These are phyloP conservation scores for Udeniomyces megalosporus DNA, from an alignment of 768 basidiomycete species.

Conservation along the genomic window DNA sequence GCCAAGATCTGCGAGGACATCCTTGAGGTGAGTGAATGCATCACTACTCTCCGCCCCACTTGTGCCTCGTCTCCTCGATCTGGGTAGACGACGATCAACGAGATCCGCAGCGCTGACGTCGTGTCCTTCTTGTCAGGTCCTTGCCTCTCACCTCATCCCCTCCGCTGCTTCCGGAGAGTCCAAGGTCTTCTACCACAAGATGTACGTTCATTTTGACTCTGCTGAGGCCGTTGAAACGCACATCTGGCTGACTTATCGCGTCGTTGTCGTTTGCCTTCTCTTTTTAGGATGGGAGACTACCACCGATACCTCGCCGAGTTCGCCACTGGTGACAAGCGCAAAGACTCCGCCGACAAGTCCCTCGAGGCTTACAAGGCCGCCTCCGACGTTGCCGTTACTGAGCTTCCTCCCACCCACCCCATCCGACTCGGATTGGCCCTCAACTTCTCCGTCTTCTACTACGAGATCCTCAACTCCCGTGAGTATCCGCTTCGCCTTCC, in stretches of 20 bases:
- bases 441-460: constrained; percentile 97
- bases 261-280: not conserved
- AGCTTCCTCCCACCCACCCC: constrained; percentile 78
- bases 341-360: constrained; percentile 92
- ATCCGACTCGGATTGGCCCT: constrained; percentile 96
- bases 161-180: constrained; percentile 92
- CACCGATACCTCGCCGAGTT: constrained; percentile 98
- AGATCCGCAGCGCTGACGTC: not conserved
- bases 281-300: constrained; percentile 88
- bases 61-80: too few relatives aligned
- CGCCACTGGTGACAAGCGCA: constrained; percentile 92
- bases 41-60: not conserved
- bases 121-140: constrained; percentile 22
- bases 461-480: constrained; percentile 18
- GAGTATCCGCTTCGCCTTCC: not conserved
- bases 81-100: not conserved
- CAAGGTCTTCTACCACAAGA: constrained; percentile 99
- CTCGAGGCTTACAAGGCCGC: constrained; percentile 84
- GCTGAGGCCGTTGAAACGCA: constrained; percentile 20
- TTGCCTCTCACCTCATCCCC: constrained; percentile 91
- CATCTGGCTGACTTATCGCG: constrained; percentile 2
- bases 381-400: constrained; percentile 87
- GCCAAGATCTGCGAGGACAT: constrained; percentile 98
- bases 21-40: constrained; percentile 59
- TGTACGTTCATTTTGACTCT: constrained; percentile 40